Percentiles rank a stretch among this genome's conserved stretches.
These are phyloP conservation scores for Fusarium staphyleae DNA, from an alignment of 2,329 filamentous ascomycete genomes.

Conservation along the genomic window DNA sequence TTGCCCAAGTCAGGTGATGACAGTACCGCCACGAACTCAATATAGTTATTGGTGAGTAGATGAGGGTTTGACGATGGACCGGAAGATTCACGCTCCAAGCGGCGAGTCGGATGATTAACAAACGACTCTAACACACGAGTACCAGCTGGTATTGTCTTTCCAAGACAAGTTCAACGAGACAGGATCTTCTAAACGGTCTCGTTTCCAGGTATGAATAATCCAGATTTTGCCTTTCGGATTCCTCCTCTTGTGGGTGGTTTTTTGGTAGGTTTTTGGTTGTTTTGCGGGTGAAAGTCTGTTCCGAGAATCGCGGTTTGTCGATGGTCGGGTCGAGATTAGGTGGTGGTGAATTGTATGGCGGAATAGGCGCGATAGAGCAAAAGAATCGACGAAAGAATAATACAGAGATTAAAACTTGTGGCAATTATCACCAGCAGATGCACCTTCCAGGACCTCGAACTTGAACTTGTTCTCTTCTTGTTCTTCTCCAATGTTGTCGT, in stretches of 20 bases:
- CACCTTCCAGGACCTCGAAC: constrained; percentile 40
- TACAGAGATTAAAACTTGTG: constrained; percentile 41
- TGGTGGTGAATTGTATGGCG: constrained; percentile 29
- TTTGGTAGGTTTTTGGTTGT: constrained; percentile 42
- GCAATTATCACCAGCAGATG: constrained; percentile 41
- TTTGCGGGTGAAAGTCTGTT: constrained; percentile 36
- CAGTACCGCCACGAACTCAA: constrained; percentile 8
- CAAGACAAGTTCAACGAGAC: constrained; percentile 31
- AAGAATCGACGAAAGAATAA: constrained; percentile 42
- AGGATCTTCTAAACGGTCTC: constrained; percentile 30
- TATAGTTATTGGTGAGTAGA: constrained; percentile 10
- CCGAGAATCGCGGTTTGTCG: constrained; percentile 32
- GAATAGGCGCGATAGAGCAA: constrained; percentile 37
- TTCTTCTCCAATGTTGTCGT: constrained; percentile 28
- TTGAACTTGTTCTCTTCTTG: constrained; percentile 32
- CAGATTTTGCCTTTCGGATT: constrained; percentile 17
- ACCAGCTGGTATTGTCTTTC: constrained; percentile 37
- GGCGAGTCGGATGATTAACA: constrained; percentile 34
- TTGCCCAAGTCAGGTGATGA: constrained; percentile 28
- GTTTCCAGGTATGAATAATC: constrained; percentile 35
- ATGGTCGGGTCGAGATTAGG: constrained; percentile 37
- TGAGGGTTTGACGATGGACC: constrained; percentile 17
- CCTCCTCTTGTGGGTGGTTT: constrained; percentile 37
- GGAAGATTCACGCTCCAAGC: constrained; percentile 37
- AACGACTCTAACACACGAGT: constrained; percentile 35